A percentile compares a stretch with the other conserved stretches of the same genome.
Conservation (phyloP, 1,284 basidiomycete species). For the Flammula alnicola region DNA sequence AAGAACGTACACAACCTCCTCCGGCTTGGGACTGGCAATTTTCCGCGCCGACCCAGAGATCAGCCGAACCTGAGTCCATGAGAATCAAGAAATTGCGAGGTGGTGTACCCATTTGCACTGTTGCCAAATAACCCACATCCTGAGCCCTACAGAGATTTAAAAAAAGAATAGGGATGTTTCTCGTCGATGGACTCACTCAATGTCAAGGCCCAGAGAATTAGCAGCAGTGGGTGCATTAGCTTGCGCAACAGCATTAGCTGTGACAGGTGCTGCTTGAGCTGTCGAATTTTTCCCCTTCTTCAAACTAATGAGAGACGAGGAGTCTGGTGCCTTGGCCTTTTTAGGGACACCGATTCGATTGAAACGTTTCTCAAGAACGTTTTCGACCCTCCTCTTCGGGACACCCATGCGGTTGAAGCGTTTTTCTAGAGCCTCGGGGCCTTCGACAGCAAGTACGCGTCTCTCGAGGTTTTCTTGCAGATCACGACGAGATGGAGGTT, state of each 20-base stretch:
- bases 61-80: constrained; percentile 87
- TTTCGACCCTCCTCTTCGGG: constrained; percentile 7
- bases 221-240: constrained; percentile 56
- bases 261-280: not conserved
- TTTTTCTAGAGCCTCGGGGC: constrained; percentile 37
- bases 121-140: constrained; percentile 68
- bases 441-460: constrained; percentile 50
- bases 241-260: constrained; percentile 13
- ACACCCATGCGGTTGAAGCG: constrained; percentile 39
- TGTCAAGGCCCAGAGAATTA: constrained; percentile 74
- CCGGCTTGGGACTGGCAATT: constrained; percentile 51
- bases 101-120: constrained; percentile 80
- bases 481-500: constrained; percentile 51
- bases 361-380: constrained; percentile 30
- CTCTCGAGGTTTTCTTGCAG: constrained; percentile 57
- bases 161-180: not conserved
- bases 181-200: constrained; percentile 53
- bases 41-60: constrained; percentile 80
- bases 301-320: constrained; percentile 5
- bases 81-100: constrained; percentile 72
- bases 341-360: constrained; percentile 37
- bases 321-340: constrained; percentile 1
- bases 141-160: constrained; percentile 37
- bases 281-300: constrained; percentile 17
- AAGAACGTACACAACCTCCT: constrained; percentile 54